Conservation (phyloP, 1,284 basidiomycete species). For the Cutaneotrichosporon sp. region DNA sequence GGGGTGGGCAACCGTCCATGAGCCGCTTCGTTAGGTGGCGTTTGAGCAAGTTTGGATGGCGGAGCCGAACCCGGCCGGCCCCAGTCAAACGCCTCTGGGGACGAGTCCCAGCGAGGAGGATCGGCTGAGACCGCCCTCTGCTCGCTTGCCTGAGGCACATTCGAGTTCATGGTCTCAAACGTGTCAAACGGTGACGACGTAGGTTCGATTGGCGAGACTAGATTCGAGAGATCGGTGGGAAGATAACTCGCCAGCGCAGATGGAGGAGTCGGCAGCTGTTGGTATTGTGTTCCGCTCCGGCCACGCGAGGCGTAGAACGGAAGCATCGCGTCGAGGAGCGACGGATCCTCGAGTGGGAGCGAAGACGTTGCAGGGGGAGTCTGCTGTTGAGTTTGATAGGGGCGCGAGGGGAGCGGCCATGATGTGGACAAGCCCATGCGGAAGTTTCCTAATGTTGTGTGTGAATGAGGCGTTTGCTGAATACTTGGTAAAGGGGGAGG, state of each 20-base stretch:
- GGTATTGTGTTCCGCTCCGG: not conserved
- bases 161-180: constrained; percentile 6
- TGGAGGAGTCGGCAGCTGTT: not conserved
- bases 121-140: constrained; percentile 11
- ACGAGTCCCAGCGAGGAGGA: not conserved
- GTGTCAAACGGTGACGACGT: constrained; percentile 2
- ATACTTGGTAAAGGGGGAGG: not conserved
- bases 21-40: not conserved
- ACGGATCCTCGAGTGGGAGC: not conserved
- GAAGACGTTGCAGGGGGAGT: constrained; percentile 6
- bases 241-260: not conserved
- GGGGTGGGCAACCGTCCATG: constrained; percentile 3
- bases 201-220: constrained; percentile 4
- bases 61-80: constrained; percentile 13
- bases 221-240: constrained; percentile 8
- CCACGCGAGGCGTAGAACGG: constrained; percentile 1
- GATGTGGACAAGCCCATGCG: constrained; percentile 7
- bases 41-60: constrained; percentile 10
- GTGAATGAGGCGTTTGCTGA: not conserved
- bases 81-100: constrained; percentile 3
- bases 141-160: constrained; percentile 1
- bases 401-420: constrained; percentile 2
- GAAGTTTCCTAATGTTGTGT: not conserved
- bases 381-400: constrained; percentile 2
- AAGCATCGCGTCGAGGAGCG: constrained; percentile 7